Percentiles rank a stretch among this genome's conserved stretches.
These are phyloP conservation scores for Cadophora sp. DNA, from an alignment of 2,329 filamentous ascomycete genomes.

Conservation along the genomic window DNA sequence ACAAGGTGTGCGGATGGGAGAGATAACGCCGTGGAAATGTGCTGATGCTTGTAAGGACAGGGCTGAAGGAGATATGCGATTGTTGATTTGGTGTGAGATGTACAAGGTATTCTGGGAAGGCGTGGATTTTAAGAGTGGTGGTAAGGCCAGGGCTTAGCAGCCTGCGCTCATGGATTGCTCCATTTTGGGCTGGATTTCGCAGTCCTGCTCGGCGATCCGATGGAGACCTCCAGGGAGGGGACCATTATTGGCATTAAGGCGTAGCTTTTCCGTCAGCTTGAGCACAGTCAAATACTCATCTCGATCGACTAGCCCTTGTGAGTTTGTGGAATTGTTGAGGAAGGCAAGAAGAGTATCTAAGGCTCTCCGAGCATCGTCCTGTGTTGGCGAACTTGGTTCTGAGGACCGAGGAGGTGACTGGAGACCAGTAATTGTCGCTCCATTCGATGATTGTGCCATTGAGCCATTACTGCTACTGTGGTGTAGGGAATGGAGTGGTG, in stretches of 20 bases:
- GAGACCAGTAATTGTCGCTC: constrained; percentile 46
- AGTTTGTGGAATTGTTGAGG: constrained; percentile 69
- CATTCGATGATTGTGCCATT: constrained; percentile 50
- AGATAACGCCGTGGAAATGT: constrained; percentile 30
- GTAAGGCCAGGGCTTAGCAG: constrained; percentile 28
- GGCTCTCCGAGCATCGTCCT: constrained; percentile 85
- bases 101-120: constrained; percentile 19
- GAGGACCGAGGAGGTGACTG: constrained; percentile 59
- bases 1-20: neutral
- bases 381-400: constrained; percentile 69
- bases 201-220: constrained; percentile 46
- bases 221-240: constrained; percentile 50
- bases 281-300: constrained; percentile 79
- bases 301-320: constrained; percentile 70
- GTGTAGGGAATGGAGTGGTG: constrained; percentile 56
- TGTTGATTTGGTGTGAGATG: constrained; percentile 13
- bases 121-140: constrained; percentile 1
- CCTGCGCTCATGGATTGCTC: constrained; percentile 44
- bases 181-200: constrained; percentile 43
- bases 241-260: constrained; percentile 55
- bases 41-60: constrained; percentile 33
- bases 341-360: constrained; percentile 83
- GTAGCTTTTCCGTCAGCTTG: constrained; percentile 85
- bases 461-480: constrained; percentile 60
- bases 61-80: constrained; percentile 22